Base-by-base conservation (phyloP, 1,284 basidiomycete species). In the Leccinum huronense region DNA sequence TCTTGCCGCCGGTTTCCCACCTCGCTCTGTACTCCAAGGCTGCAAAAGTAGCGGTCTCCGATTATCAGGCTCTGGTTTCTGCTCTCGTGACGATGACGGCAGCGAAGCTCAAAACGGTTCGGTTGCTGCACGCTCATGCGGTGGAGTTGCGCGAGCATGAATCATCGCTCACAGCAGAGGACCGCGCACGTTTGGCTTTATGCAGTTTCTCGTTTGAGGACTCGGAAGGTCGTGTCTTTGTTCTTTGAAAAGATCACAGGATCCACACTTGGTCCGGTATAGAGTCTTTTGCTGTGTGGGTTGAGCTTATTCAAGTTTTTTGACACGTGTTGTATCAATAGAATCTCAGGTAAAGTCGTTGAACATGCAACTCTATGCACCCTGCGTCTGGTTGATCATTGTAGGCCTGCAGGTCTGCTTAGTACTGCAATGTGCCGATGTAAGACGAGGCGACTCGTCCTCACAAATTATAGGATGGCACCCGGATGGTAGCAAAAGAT, bases 11-110 rank as follows among this genome's bases (percentile, higher is more conserved):
- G 3, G 42, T 73, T 59, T 72, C 69, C 31, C 66, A 59, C 55
- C 71, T 73, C 33, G 65, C 71, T 51, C 54, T 76, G 23, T 59
- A 73, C 36, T 67, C 66, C 51, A 76, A 72, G 54, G 45, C 60
- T 31, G 5, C 30, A 2, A 66, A 67, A 36, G 63, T 59, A 16
- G 59, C 62, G 31, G 23, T 59, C 45, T 62, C 61, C 55, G 69
- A 74, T 57, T 62, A 63, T 11, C 65, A 62, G 3, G 58, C 64
- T 33, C 55, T 73, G 45, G 19, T 74, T 13, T 64, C 65, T 13
- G 68, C 73, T 40, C 73, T 73, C 56, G 31, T 51, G 9, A 74
- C 72, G 11, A n/a, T 76, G 11, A 64, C 63, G 2, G 72, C 66
- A 13, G 62, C 65, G 16, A 72, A 67, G n/a, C 66, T 76, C 33